Conservation (phyloP, 805 yeast species). For the Suhomyces vadensis region DNA sequence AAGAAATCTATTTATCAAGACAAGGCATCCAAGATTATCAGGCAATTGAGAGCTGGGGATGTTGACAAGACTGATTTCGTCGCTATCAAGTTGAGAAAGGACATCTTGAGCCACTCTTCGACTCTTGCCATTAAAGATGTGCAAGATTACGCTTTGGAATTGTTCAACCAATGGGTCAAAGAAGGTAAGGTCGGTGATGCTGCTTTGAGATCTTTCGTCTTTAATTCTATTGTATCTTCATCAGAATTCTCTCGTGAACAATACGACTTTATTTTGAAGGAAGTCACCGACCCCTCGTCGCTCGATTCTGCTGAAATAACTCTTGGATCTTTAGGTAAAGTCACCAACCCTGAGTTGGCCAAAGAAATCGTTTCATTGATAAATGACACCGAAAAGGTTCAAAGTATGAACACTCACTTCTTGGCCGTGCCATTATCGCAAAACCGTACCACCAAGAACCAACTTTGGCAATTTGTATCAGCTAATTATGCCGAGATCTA, state of each 20-base stretch:
- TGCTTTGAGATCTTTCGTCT: slow-evolving; percentile 44
- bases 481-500: slow-evolving; percentile 48
- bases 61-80: slow-evolving; percentile 27
- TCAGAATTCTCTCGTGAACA: slow-evolving; percentile 29
- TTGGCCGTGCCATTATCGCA: slow-evolving; percentile 48
- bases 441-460: slow-evolving; percentile 44
- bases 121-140: slow-evolving; percentile 38
- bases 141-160: slow-evolving; percentile 33
- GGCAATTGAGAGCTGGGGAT: slow-evolving; percentile 19
- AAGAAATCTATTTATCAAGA: slow-evolving; percentile 29
- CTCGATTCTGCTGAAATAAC: slow-evolving; percentile 63
- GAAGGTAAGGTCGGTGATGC: slow-evolving; percentile 38
- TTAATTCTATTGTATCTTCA: slow-evolving; percentile 44
- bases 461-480: slow-evolving; percentile 53
- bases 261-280: slow-evolving; percentile 44
- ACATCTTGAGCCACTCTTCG: slow-evolving; percentile 44
- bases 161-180: slow-evolving; percentile 26
- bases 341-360: slow-evolving; percentile 37
- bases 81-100: slow-evolving; percentile 35
- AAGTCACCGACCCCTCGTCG: slow-evolving; percentile 50
- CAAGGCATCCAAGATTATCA: slow-evolving; percentile 28
- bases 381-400: slow-evolving; percentile 45
- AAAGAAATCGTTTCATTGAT: slow-evolving; percentile 41
- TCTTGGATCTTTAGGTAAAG: slow-evolving; percentile 53
- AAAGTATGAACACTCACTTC: slow-evolving; percentile 61